Evolutionary conservation across 2,329 filamentous ascomycete genomes (phyloP), one percentile per base, ranked within the genome.

Genomic region (Septoria petroselini): DNA sequence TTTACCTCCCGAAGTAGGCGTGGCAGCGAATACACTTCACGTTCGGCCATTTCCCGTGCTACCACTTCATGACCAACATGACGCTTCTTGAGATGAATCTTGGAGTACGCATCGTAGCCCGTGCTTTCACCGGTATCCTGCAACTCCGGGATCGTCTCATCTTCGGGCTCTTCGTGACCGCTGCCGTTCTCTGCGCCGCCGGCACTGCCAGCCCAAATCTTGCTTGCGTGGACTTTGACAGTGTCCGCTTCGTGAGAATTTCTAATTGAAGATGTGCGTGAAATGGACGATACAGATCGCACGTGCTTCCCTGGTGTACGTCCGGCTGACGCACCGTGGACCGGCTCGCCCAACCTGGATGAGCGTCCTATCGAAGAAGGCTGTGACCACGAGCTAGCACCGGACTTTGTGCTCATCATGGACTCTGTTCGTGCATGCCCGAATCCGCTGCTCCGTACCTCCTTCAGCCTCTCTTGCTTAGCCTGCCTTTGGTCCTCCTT

Each of bases 101-200:
- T 82, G 4, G 93, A 96, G 67, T 91, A 95, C 2, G 88, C 80
- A 62, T 98, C 93, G 61, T 93, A 94, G 38, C 81, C 79, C 1
- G 84, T 65, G 29, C 56, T 52, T 6, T 47, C 41, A 33, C 57
- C 54, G 6, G 44, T 44, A 25, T 58, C 40, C 14, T 53, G 45
- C 7, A 54, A 46, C 7, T 53, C 47, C 15, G 54, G 41, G 11
- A 51, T 50, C 5, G 48, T 50, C 18, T 59, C 57, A 34, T 48
- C 50, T 38, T 57, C 55, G 15, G 44, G 43, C 19, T 52, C 46
- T 18, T 53, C 55, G 41, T 59, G 54, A 6, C 54, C 53, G 14
- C 50, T 57, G 7, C 53, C 49, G 29, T 42, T 45, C 41, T 57
- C 46, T 23, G 46, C 54, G 7, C 44, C 41, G 23, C 48, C 40